Base-by-base conservation (phyloP, 2,329 filamentous ascomycete species). In the Blastomyces percursus region DNA sequence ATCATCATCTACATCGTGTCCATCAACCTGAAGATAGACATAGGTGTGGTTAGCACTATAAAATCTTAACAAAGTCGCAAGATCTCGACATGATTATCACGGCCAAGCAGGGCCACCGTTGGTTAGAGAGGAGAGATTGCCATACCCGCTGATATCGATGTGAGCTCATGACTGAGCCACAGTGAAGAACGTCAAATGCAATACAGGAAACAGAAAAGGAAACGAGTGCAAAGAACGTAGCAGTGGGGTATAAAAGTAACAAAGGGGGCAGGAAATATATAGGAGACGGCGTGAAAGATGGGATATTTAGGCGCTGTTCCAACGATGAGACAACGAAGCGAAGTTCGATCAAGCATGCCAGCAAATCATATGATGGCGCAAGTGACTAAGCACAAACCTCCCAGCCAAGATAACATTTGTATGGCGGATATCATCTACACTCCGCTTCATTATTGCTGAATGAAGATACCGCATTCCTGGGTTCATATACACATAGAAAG, bases 71-170 rank as follows among this genome's bases (percentile, higher is more conserved):
- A 48, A 44, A 46, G 16, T 42, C 11, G 16, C 11, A 27, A 40
- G 11, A 42, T 6, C n/a, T 56, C 32, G 32, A 24, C 3, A 27
- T 24, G n/a, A n/a, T 14, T 24, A n/a, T 42, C n/a, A 38, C 52
- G 27, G 61, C 35, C 56, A 40, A 51, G 62, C 48, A 59, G 11
- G 35, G 50, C 38, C 38, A 60, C 8, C 35, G 27, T 19, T 32
- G 54, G 61, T 16, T 27, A 30, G 67, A 62, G 64, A 67, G 63
- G 44, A 66, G 65, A 64, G 62, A 61, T 62, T 66, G 51, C 66
- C 75, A 67, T 75, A 79, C 78, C 74, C 76, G 71, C 71, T 78
- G 72, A 73, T 80, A 80, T 66, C 77, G 74, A 73, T 79, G 77
- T 71, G 77, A 77, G 75, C 76, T 78, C 77, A 80, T 80, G 73